Conservation (phyloP, 2,329 filamentous ascomycete genomes). For the Graphilbum ipis-grandicollis region DNA sequence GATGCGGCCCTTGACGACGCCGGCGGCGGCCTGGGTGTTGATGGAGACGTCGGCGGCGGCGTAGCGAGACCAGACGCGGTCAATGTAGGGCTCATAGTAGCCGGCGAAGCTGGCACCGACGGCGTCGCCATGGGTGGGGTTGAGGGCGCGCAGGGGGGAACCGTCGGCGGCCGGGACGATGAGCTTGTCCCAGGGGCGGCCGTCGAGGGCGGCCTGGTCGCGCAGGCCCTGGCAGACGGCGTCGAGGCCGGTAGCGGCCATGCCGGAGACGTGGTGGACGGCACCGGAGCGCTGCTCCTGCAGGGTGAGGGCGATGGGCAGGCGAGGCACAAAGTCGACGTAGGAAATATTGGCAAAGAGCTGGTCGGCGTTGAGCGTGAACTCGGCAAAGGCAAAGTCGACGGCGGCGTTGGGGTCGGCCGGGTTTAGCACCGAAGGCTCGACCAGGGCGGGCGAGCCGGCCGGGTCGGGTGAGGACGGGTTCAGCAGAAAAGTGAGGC, state of each 20-base stretch:
- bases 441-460: constrained; percentile 41
- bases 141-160: constrained; percentile 21
- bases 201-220: constrained; percentile 36
- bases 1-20: constrained; percentile 34
- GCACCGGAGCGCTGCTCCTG: constrained; percentile 18
- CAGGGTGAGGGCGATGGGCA: constrained; percentile 36
- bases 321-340: constrained; percentile 44
- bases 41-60: constrained; percentile 17
- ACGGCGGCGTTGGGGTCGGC: constrained; percentile 34
- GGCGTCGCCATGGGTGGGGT: constrained; percentile 24
- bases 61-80: constrained; percentile 24
- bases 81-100: constrained; percentile 25
- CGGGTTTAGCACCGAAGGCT: constrained; percentile 48
- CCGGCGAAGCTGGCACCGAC: constrained; percentile 25
- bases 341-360: constrained; percentile 48
- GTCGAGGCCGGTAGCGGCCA: constrained; percentile 37
- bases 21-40: constrained; percentile 46
- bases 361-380: constrained; percentile 38
- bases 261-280: constrained; percentile 36
- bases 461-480: no score
- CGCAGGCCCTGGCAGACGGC: constrained; percentile 34
- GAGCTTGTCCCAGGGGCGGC: constrained; percentile 43
- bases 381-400: constrained; percentile 42
- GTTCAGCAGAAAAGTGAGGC: constrained; percentile 45
- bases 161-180: constrained; percentile 17